phyloP scores from a whole-genome alignment of 306 rosid species.

The Medicago ruthenica region DNA sequence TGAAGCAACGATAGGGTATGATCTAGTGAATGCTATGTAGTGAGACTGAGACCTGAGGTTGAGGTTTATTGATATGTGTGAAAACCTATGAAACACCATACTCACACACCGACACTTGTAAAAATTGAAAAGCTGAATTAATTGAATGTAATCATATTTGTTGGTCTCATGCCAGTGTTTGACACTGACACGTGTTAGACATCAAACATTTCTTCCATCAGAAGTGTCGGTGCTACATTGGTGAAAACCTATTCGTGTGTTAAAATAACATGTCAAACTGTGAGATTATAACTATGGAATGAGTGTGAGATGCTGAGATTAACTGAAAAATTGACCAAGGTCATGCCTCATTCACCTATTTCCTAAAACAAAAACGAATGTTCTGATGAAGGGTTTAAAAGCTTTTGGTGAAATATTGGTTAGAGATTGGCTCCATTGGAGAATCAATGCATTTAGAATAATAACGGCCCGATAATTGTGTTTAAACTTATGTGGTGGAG shows the following conservation, averaged over 20 bases:
- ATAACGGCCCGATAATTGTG: slow-evolving; percentile 3
- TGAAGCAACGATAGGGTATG: neutral
- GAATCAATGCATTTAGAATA: slow-evolving; percentile 19
- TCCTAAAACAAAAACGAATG: neutral
- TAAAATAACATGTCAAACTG: neutral
- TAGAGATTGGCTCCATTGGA: neutral
- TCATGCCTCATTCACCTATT: too few relatives aligned
- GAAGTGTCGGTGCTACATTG: too few relatives aligned
- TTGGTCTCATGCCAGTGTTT: too few relatives aligned
- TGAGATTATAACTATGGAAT: slow-evolving; percentile 7
- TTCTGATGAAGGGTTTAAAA: slow-evolving; percentile 7
- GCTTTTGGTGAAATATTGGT: slow-evolving; percentile 9
- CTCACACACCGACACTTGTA: too few relatives aligned
- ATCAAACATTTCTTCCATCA: too few relatives aligned
- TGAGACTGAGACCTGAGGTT: slow-evolving; percentile 23
- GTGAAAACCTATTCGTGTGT: neutral
- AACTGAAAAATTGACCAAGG: neutral
- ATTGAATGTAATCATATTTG: too few relatives aligned
- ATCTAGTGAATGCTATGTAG: slow-evolving; percentile 9
- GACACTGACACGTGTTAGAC: too few relatives aligned
- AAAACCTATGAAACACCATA: neutral
- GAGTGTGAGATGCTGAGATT: neutral
- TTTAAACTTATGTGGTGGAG: slow-evolving; percentile 1
- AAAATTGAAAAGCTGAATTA: too few relatives aligned
- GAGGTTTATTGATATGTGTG: slow-evolving; percentile 18